These are phyloP conservation scores for Tardiomyces blankii DNA, from an alignment of 1,139 yeast genomes.

Conservation along the genomic window DNA sequence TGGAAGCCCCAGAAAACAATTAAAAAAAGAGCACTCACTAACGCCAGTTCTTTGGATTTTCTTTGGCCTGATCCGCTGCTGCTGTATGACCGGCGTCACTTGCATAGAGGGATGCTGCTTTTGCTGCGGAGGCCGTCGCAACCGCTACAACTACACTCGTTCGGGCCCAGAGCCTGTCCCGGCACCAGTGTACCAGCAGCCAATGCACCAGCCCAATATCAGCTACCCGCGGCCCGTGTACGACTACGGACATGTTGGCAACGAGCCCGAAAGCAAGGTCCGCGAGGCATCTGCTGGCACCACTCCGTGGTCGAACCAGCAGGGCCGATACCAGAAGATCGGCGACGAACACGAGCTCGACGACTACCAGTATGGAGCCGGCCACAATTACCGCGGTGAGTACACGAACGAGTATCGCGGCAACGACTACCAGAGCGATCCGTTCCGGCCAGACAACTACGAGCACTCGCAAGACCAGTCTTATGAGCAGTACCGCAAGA, in stretches of 20 bases:
- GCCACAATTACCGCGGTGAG: background rate
- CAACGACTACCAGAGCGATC: background rate
- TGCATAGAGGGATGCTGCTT: constrained; percentile 32
- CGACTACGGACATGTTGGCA: constrained; percentile 13
- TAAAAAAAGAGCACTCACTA: no score
- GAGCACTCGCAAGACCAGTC: background rate
- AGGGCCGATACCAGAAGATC: constrained; percentile 5
- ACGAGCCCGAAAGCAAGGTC: constrained; percentile 7
- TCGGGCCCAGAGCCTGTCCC: background rate
- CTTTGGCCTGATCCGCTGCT: constrained; percentile 30
- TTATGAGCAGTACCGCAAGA: no score
- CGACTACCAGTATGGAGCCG: background rate
- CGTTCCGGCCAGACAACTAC: background rate
- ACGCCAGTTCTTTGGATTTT: constrained; percentile 27
- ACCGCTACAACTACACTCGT: constrained; percentile 1
- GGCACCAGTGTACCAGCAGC: background rate
- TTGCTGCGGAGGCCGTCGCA: constrained; percentile 26
- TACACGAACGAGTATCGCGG: background rate
- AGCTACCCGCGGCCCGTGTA: constrained; percentile 5
- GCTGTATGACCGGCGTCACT: constrained; percentile 28
- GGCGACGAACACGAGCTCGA: background rate
- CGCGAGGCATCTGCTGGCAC: background rate
- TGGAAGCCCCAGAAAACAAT: no score
- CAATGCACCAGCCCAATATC: constrained; percentile 2
- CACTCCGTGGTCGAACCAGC: background rate